These are phyloP conservation scores for Xylariales sp. DNA, from an alignment of 2,329 filamentous ascomycete species.

Conservation along the genomic window DNA sequence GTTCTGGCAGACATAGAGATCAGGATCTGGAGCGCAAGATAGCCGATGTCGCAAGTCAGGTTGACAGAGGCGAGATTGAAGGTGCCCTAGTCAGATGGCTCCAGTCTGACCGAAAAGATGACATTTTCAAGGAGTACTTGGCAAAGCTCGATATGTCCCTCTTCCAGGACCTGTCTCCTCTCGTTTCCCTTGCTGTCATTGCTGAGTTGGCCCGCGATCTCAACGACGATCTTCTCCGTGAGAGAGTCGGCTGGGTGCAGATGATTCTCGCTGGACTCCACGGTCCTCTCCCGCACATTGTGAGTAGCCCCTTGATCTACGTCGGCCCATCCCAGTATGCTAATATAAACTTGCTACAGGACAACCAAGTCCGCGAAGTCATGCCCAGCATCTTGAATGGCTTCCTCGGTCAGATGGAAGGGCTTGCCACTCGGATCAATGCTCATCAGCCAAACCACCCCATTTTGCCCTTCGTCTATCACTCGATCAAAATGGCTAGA, in stretches of 20 bases:
- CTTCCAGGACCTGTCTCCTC: slow-evolving; percentile 52
- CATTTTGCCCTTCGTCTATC: slow-evolving; percentile 42
- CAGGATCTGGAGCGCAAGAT: slow-evolving; percentile 52
- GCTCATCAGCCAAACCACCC: slow-evolving; percentile 42
- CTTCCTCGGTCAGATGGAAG: slow-evolving; percentile 47
- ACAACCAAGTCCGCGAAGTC: slow-evolving; percentile 45
- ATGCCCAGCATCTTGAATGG: slow-evolving; percentile 54
- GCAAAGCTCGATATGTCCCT: slow-evolving; percentile 46
- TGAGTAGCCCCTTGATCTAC: too few relatives aligned
- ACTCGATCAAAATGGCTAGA: slow-evolving; percentile 33
- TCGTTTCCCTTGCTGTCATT: slow-evolving; percentile 60
- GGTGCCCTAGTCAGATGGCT: slow-evolving; percentile 64
- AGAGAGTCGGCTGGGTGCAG: slow-evolving; percentile 58
- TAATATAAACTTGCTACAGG: slow-evolving; percentile 1
- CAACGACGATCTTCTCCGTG: slow-evolving; percentile 45
- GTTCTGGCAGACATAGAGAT: slow-evolving; percentile 39
- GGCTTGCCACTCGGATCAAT: slow-evolving; percentile 47
- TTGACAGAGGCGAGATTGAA: slow-evolving; percentile 58
- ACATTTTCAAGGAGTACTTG: slow-evolving; percentile 56
- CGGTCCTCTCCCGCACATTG: slow-evolving; percentile 42
- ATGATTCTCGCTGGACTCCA: slow-evolving; percentile 52
- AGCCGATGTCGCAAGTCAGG: slow-evolving; percentile 55
- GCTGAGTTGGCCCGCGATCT: slow-evolving; percentile 59
- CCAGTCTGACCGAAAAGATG: slow-evolving; percentile 57
- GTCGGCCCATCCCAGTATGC: too few relatives aligned